Conservation (phyloP, 352 stramenopile species). For the Phytophthora hibernalis region DNA sequence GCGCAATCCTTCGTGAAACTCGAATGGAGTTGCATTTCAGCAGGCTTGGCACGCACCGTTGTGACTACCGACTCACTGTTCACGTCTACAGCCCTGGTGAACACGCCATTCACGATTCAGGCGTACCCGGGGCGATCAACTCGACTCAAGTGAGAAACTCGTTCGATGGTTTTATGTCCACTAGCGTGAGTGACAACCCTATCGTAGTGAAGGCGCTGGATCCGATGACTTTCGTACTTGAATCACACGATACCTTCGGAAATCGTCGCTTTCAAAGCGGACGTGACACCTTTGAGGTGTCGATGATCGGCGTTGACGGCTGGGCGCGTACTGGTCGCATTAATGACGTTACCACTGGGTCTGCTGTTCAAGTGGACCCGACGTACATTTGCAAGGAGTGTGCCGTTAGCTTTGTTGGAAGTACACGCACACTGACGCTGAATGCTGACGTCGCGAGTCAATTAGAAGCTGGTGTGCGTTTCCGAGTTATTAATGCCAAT, state of each 20-base stretch:
- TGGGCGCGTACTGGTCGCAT: conserved; percentile 90
- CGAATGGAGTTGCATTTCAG: conserved; percentile 69
- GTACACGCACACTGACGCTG: conserved; percentile 56
- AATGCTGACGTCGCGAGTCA: conserved; percentile 65
- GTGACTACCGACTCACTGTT: conserved; percentile 45
- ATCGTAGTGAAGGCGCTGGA: conserved; percentile 52
- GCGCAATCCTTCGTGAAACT: conserved; percentile 88
- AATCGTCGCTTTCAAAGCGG: conserved; percentile 92
- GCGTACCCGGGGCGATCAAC: conserved; percentile 81
- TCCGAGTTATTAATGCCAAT: conserved; percentile 74
- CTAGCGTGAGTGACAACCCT: conserved; percentile 26
- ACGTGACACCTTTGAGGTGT: conserved; percentile 82
- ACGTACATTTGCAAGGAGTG: conserved; percentile 65
- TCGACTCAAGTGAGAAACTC: conserved; percentile 61
- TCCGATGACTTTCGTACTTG: conserved; percentile 75
- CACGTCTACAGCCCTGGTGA: conserved; percentile 43
- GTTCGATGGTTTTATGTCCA: conserved; percentile 61
- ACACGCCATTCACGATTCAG: conserved; percentile 66
- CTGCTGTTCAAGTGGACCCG: conserved; percentile 54
- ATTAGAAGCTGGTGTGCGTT: conserved; percentile 62
- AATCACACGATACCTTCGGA: conserved; percentile 74
- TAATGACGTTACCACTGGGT: conserved; percentile 69
- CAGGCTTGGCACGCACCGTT: conserved; percentile 29
- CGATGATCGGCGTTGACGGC: conserved; percentile 75
- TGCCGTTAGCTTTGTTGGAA: conserved; percentile 50